A percentile compares a stretch with the other conserved stretches of the same genome.
Conservation (phyloP, 345 rosid genomes). For the Euphorbia pulcherrima region DNA sequence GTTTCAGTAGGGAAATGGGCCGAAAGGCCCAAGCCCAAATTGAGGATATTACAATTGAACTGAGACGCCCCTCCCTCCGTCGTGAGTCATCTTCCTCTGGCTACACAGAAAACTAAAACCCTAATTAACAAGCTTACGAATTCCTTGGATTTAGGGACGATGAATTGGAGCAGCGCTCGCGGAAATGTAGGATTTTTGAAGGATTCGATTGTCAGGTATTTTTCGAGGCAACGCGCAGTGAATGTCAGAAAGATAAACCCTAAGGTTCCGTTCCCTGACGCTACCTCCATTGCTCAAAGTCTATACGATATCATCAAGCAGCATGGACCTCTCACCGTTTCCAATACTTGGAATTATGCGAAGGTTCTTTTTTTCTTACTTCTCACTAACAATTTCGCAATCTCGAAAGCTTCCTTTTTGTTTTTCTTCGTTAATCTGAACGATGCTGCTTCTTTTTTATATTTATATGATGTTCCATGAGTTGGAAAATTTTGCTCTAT, state of each 20-base stretch:
- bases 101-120: background rate
- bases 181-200: slow-evolving; percentile 11
- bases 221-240: slow-evolving; percentile 69
- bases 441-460: background rate
- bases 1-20: background rate
- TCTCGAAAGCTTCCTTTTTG: background rate
- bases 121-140: background rate
- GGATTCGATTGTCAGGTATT: slow-evolving; percentile 38
- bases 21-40: background rate
- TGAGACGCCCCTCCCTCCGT: background rate
- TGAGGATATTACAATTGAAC: no score
- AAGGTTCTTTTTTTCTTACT: slow-evolving; percentile 39
- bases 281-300: slow-evolving; percentile 59
- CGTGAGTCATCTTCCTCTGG: background rate
- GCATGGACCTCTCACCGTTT: slow-evolving; percentile 68
- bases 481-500: background rate
- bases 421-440: background rate
- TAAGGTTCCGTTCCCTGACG: slow-evolving; percentile 80
- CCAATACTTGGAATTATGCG: slow-evolving; percentile 73
- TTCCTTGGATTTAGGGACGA: background rate
- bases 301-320: slow-evolving; percentile 61
- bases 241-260: slow-evolving; percentile 91
- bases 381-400: background rate
- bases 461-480: background rate
- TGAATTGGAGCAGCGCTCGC: slow-evolving; percentile 11